A percentile compares a stretch with the other conserved stretches of the same genome.
phyloP scores from a whole-genome alignment of 768 basidiomycete species.

The Psilocybe tampanensis region DNA sequence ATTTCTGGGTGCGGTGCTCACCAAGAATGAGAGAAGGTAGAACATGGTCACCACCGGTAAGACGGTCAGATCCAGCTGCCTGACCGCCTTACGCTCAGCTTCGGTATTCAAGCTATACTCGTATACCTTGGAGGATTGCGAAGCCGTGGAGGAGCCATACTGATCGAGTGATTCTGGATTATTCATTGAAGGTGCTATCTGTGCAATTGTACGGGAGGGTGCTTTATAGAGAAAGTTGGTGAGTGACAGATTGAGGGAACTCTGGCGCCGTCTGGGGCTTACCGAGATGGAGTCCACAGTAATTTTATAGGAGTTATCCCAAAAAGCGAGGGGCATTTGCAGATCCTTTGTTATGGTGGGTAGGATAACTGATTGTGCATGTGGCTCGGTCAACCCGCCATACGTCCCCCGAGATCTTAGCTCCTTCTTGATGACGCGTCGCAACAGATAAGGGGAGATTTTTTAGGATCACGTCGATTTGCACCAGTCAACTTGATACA shows the following conservation, averaged over 20 bases:
- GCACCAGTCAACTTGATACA: no score
- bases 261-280: not conserved
- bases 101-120: slow-evolving; percentile 4
- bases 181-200: not conserved
- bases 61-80: slow-evolving; percentile 27
- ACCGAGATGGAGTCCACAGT: no score
- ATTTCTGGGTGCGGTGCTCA: slow-evolving; percentile 9
- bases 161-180: not conserved
- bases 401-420: no score
- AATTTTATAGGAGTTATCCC: no score
- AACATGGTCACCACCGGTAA: slow-evolving; percentile 37
- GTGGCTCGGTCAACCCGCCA: no score
- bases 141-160: not conserved
- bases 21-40: slow-evolving; percentile 36
- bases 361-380: no score
- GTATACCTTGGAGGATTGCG: not conserved
- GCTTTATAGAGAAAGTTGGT: not conserved
- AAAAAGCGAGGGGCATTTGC: no score
- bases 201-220: not conserved
- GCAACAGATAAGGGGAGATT: no score
- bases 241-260: not conserved
- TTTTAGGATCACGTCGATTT: no score
- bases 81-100: slow-evolving; percentile 18
- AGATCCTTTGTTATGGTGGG: no score
- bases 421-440: no score